Evolutionary conservation across 78 protist species (phyloP).

Genomic region (Dictyostelium discoideum): DNA sequence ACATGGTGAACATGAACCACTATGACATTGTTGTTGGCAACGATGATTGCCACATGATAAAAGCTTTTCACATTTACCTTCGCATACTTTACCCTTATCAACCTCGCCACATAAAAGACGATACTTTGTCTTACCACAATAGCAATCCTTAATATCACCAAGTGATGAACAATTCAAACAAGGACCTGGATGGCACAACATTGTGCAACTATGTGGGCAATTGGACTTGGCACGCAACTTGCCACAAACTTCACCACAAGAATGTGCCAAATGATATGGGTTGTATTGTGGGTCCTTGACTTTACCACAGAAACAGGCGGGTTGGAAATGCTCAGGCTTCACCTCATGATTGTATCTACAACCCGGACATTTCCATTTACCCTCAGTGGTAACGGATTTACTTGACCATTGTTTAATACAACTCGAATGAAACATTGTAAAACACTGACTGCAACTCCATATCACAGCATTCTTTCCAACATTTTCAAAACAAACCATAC

Average conservation of each 20-base stretch:
- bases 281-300: constrained; percentile 37
- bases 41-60: constrained; percentile 76
- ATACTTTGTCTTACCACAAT: constrained; percentile 48
- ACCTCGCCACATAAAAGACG: constrained; percentile 74
- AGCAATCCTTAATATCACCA: constrained; percentile 52
- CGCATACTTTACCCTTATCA: constrained; percentile 58
- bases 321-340: background rate
- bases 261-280: constrained; percentile 62
- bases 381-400: constrained; percentile 16
- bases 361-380: constrained; percentile 83
- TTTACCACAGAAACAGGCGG: constrained; percentile 79
- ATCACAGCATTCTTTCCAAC: constrained; percentile 31
- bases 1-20: constrained; percentile 76
- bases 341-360: constrained; percentile 31
- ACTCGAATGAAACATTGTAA: constrained; percentile 74
- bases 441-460: constrained; percentile 75
- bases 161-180: constrained; percentile 78
- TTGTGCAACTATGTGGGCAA: constrained; percentile 82
- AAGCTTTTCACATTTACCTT: constrained; percentile 12
- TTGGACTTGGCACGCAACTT: constrained; percentile 45
- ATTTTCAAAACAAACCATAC: constrained; percentile 86
- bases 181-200: constrained; percentile 87
- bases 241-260: constrained; percentile 83
- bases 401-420: constrained; percentile 81
- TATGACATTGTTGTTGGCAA: constrained; percentile 72